Conservation (phyloP, 129 eudicot genomes). For the Flaveria trinervia region DNA sequence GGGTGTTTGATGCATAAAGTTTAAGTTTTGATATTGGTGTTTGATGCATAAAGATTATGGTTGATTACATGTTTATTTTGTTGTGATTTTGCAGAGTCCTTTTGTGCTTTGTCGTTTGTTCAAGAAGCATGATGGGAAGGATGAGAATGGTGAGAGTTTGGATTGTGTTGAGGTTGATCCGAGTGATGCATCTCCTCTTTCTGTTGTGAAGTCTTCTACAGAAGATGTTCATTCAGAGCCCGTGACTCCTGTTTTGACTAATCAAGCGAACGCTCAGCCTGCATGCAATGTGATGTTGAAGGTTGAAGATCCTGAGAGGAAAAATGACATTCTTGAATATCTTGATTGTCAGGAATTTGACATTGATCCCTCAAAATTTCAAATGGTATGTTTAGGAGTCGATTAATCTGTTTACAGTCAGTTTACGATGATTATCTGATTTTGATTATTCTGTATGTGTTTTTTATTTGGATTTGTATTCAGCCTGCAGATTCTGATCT, state of each 20-base stretch:
- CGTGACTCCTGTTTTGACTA: conserved; percentile 40
- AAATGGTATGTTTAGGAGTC: conserved; percentile 16
- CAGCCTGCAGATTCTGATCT: conserved; percentile 58
- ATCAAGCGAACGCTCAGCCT: conserved; percentile 37
- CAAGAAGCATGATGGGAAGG: conserved; percentile 71
- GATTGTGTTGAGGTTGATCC: conserved; percentile 57
- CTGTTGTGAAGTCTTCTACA: conserved; percentile 42
- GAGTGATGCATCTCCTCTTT: conserved; percentile 49
- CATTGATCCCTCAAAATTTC: conserved; percentile 34
- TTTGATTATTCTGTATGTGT: neutral
- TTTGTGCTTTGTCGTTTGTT: conserved; percentile 83
- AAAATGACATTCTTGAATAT: conserved; percentile 33
- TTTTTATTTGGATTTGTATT: conserved; percentile 1
- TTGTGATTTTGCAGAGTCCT: conserved; percentile 53
- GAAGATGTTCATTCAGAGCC: conserved; percentile 55
- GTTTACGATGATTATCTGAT: neutral
- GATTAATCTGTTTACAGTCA: neutral
- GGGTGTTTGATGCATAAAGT: neutral
- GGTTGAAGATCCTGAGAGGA: conserved; percentile 30
- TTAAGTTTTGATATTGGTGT: neutral
- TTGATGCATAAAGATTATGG: neutral
- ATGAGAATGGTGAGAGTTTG: conserved; percentile 51
- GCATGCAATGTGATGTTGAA: conserved; percentile 12
- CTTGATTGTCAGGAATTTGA: conserved; percentile 26
- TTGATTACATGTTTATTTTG: neutral